Base-by-base conservation (phyloP, 2,329 filamentous ascomycete species). In the Penicillium occitanis region DNA sequence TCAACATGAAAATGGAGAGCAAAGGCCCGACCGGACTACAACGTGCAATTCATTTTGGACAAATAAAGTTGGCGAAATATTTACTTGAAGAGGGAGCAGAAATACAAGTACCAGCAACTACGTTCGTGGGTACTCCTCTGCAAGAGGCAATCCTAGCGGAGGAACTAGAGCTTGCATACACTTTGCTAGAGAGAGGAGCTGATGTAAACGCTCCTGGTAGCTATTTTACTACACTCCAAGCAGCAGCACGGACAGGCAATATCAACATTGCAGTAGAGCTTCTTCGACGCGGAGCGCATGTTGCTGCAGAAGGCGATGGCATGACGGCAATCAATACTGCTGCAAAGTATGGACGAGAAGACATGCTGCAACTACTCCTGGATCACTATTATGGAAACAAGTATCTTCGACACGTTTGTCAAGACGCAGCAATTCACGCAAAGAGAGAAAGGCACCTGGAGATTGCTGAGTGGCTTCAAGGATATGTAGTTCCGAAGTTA, bases 381-480 rank as follows among this genome's bases (percentile, higher is more conserved):
- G 11, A 50, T 50, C 46, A 7, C 5, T 50, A 50, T 50, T 10
- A 25, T 50, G 19, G 46, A 46, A 3, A 10, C n/a, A n/a, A 22
- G 44, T 4, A 1, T 50, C 22, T 50, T 25, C 2, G 19, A 7
- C n/a, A 7, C 7, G 22, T 50, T 3, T 50, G 46, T 50, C 67
- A 69, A 66, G 53, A 35, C 8, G 68, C 70, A 35, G 67, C 63
- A 17, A 37, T 17, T 8, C 37, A 10, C 2, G 68, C 46, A 50
- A 5, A 50, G 4, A 3, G 2, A 6, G 2, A 0, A 5, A 3
- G 46, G 1, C 46, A 50, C 5, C 46, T 5, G 46, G 46, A 50
- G 19, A 50, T 50, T 25, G 46, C 46, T 50, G 11, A 25, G 10
- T 50, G 46, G 46, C 46, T 50, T 50, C 46, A 2, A 14, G 19